Base-by-base conservation (phyloP, 441 rosid genomes). In the Populus tomentosa region DNA sequence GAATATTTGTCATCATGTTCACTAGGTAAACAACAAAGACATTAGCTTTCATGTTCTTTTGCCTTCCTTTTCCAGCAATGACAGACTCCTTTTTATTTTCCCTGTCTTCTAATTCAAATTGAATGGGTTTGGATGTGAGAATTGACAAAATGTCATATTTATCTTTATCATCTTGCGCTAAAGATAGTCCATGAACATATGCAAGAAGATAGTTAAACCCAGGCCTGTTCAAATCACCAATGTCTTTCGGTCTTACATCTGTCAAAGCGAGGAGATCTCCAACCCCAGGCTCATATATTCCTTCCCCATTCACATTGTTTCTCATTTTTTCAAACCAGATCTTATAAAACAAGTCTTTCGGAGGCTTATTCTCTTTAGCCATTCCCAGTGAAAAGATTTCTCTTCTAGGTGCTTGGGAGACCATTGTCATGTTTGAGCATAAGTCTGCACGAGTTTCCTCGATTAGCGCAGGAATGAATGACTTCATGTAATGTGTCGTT, bases 231-330 rank as follows among this genome's bases (percentile, higher is more conserved):
- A 88, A 78, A 75, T 88, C 88, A 42, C 69, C 77, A 4, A 78
- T 59, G 30, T 68, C 42, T 63, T 35, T 69, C 13, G 87, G 87
- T 66, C 66, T 85, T 21, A 73, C 84, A 61, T 76, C 72, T 13
- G 88, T 81, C 33, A 88, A 67, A 0, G 84, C 85, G 42, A 85
- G 59, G 42, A 88, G 81, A 81, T 85, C 85, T 10, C 85, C 86
- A 9, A 38, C 1, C 80, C 78, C 80, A 8, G 86, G 77, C 71
- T 26, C 26, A 26, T 81, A 86, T 36, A 16, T 4, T 66, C 7
- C 81, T 36, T 68, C 4, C 23, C 24, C 59, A 2, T 56, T 56
- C 0, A 4, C 11, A 61, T 23, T 61, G 26, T 61, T 21, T 61
- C 14, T 21, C 28, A 21, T 61, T 53, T 9, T 16, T 7, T 70